Evolutionary conservation across 129 eudicot species (phyloP), one percentile per base, ranked within the genome.

Genomic region (Pseudognaphalium luteoalbum): DNA sequence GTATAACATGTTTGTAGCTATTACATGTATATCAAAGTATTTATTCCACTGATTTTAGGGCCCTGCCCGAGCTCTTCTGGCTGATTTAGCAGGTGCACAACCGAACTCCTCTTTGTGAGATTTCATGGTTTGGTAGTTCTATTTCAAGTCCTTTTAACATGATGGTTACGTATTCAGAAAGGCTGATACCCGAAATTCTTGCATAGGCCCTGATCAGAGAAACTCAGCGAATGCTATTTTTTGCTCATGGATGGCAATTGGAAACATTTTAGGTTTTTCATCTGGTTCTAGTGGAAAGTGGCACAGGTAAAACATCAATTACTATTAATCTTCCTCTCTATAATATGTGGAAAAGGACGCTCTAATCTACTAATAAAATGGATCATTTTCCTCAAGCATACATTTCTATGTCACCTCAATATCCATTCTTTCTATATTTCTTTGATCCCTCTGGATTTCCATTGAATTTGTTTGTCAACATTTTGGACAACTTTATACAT

Each of bases 41-140:
- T 68, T 61, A 16, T 67, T 25, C 71, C 59, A 47, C 72, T 60
- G n/a, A 33, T 50, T 82, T 34, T 73, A 94, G 98, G 97, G 98
- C 76, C 98, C 98, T 25, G 98, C 98, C 59, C 88, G 98, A 66
- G 98, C 96, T 85, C 97, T 94, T 82, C 84, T 94, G 75, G 98
- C 96, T 75, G 98, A 94, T 87, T 81, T 94, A 87, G 86, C 98
- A 87, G 97, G 98, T 91, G 76, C n/a, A 14, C 20, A 54, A 6
- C 47, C 52, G 12, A 71, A 10, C 20, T 70, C 22, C 28, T 66
- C 65, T 68, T 35, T 80, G 50, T 41, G 81, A 41, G 61, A 77
- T 68, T 67, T 58, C 44, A 44, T 56, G 60, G 57, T 37, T 68
- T 44, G 50, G 62, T 35, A 39, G 72, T 64, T 79, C 35, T 79